A percentile compares a stretch with the other conserved stretches of the same genome.
Conservation (phyloP, 2,329 filamentous ascomycete genomes). For the Pseudogymnoascus pannorum region DNA sequence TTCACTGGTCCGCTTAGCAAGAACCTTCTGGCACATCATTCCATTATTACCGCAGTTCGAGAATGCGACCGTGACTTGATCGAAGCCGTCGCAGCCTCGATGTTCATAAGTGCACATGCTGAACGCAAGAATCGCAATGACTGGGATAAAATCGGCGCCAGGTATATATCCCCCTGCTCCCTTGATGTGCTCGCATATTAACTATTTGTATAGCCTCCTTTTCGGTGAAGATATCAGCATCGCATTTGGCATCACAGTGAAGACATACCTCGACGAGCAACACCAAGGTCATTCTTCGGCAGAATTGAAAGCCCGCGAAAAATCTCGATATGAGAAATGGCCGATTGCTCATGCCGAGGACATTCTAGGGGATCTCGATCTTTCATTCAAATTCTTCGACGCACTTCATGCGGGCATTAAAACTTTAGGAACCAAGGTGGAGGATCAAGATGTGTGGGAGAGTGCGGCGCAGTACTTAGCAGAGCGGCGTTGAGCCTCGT, state of each 20-base stretch:
- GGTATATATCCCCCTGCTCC: constrained; percentile 39
- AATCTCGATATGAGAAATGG: constrained; percentile 41
- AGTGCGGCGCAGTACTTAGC: constrained; percentile 47
- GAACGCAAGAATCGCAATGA: constrained; percentile 55
- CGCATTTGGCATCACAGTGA: constrained; percentile 69
- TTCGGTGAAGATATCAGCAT: constrained; percentile 66
- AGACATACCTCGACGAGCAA: constrained; percentile 71
- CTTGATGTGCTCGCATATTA: constrained; percentile 9
- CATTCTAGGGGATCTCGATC: constrained; percentile 52
- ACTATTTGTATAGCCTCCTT: constrained; percentile 43
- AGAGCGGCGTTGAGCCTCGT: constrained; percentile 19
- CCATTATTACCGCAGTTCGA: constrained; percentile 72
- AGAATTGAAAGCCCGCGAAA: constrained; percentile 38
- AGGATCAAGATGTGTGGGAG: constrained; percentile 44
- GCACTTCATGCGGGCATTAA: constrained; percentile 52
- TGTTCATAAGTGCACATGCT: constrained; percentile 76
- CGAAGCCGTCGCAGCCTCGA: constrained; percentile 71
- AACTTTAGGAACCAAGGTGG: constrained; percentile 43
- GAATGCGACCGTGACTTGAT: constrained; percentile 73
- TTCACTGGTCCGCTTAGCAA: constrained; percentile 93
- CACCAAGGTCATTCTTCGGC: constrained; percentile 47
- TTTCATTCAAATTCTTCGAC: constrained; percentile 50
- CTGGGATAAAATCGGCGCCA: constrained; percentile 58
- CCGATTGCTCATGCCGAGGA: constrained; percentile 46
- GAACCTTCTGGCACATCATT: constrained; percentile 79